Evolutionary conservation across 257 asterid genomes (phyloP).

Genomic region (Fraxinus quadrangulata): DNA sequence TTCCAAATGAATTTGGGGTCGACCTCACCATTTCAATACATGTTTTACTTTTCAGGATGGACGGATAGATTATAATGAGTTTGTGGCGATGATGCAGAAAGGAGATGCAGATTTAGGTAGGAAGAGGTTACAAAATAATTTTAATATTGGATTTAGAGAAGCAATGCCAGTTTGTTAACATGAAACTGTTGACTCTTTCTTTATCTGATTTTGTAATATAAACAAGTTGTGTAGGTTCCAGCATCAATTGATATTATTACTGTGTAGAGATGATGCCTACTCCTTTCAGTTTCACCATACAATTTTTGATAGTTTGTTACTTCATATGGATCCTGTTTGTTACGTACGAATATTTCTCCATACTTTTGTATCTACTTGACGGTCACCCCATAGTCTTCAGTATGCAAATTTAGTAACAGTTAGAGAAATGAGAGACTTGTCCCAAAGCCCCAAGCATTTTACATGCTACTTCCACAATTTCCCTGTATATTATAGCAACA

Average conservation of each 20-base stretch:
- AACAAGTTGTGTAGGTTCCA: not conserved
- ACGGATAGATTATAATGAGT: conserved; percentile 35
- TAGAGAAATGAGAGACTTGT: too few relatives aligned
- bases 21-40: too few relatives aligned
- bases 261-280: too few relatives aligned
- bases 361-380: too few relatives aligned
- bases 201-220: not conserved
- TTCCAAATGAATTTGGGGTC: too few relatives aligned
- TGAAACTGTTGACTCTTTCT: not conserved
- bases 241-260: not conserved
- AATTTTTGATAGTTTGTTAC: too few relatives aligned
- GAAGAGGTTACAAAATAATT: conserved; percentile 17
- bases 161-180: conserved; percentile 26
- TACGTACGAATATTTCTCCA: too few relatives aligned
- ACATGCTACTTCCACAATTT: conserved; percentile 81
- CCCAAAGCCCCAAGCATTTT: conserved; percentile 51
- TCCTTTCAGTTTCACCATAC: too few relatives aligned
- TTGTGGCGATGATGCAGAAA: conserved; percentile 39
- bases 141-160: conserved; percentile 24
- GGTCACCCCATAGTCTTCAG: not conserved
- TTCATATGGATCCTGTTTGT: too few relatives aligned
- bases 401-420: conserved; percentile 52
- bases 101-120: conserved; percentile 27
- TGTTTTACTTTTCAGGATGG: conserved; percentile 33
- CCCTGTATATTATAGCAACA: conserved; percentile 49